Conservation (phyloP, 805 yeast species). For the Blastobotrys mokoenaii region DNA sequence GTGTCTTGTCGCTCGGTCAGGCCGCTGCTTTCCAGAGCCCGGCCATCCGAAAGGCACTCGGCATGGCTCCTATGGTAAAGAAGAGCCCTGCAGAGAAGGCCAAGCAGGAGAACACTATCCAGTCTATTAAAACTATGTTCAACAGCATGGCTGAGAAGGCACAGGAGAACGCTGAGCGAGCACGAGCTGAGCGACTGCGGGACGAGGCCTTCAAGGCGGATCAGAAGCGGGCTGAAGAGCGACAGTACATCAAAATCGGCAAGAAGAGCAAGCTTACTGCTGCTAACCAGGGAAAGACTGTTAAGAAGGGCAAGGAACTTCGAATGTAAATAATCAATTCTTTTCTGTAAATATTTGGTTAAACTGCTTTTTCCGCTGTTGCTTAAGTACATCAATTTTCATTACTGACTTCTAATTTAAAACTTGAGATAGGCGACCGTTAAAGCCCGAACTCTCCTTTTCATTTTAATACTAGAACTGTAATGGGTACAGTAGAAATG, state of each 20-base stretch:
- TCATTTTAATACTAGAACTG: no score
- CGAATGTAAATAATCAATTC: not conserved
- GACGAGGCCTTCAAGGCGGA: slow-evolving; percentile 16
- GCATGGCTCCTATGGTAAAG: slow-evolving; percentile 54
- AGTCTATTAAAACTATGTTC: slow-evolving; percentile 19
- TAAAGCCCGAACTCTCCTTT: no score
- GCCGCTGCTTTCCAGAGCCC: slow-evolving; percentile 54
- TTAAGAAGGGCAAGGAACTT: slow-evolving; percentile 1
- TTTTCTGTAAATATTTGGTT: not conserved
- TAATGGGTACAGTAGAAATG: no score
- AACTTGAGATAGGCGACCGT: no score
- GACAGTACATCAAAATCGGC: slow-evolving; percentile 2
- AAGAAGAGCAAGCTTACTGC: not conserved
- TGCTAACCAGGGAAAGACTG: not conserved
- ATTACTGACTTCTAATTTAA: no score
- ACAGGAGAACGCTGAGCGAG: slow-evolving; percentile 28
- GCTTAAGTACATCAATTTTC: not conserved
- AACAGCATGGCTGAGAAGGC: slow-evolving; percentile 23
- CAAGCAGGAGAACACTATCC: slow-evolving; percentile 24
- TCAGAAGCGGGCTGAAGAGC: slow-evolving; percentile 14
- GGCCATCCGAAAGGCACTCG: slow-evolving; percentile 46
- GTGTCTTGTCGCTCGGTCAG: slow-evolving; percentile 66
- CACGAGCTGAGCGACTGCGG: slow-evolving; percentile 23
- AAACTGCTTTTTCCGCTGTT: not conserved
- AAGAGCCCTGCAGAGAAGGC: slow-evolving; percentile 33